A percentile compares a stretch with the other conserved stretches of the same genome.
phyloP scores from a whole-genome alignment of 2,329 filamentous ascomycete genomes.

The Emergomyces orientalis region DNA sequence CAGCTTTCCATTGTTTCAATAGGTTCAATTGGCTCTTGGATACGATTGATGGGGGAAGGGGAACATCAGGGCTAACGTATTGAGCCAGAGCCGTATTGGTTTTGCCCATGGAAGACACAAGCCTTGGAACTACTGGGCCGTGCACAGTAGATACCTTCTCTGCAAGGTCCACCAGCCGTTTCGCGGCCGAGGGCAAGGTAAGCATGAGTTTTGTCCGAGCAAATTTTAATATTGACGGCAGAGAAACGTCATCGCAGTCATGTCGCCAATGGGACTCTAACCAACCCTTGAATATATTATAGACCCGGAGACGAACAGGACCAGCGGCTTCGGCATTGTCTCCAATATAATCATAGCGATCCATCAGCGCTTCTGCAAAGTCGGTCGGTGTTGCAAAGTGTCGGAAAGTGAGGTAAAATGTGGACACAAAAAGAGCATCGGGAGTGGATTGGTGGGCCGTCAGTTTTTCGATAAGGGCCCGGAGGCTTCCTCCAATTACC shows the following conservation, averaged over 20 bases:
- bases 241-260: slow-evolving; percentile 65
- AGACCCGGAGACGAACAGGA: slow-evolving; percentile 80
- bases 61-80: slow-evolving; percentile 61
- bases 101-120: slow-evolving; percentile 81
- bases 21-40: slow-evolving; percentile 66
- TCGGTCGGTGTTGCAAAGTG: slow-evolving; percentile 76
- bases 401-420: slow-evolving; percentile 93
- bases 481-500: slow-evolving; percentile 82
- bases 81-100: slow-evolving; percentile 65
- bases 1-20: slow-evolving; percentile 64
- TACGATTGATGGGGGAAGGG: slow-evolving; percentile 59
- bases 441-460: slow-evolving; percentile 90
- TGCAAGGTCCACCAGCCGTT: slow-evolving; percentile 68
- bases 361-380: slow-evolving; percentile 72
- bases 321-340: slow-evolving; percentile 64
- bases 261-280: slow-evolving; percentile 91
- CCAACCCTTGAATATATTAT: slow-evolving; percentile 97
- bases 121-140: slow-evolving; percentile 67
- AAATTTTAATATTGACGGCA: slow-evolving; percentile 69
- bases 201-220: slow-evolving; percentile 61
- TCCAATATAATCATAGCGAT: slow-evolving; percentile 84
- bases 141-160: slow-evolving; percentile 67
- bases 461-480: slow-evolving; percentile 85
- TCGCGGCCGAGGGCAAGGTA: slow-evolving; percentile 66
- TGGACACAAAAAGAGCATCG: slow-evolving; percentile 81